Evolutionary conservation across 2,329 filamentous ascomycete genomes (phyloP).

Genomic region (Ploettnerulaceae sp.): DNA sequence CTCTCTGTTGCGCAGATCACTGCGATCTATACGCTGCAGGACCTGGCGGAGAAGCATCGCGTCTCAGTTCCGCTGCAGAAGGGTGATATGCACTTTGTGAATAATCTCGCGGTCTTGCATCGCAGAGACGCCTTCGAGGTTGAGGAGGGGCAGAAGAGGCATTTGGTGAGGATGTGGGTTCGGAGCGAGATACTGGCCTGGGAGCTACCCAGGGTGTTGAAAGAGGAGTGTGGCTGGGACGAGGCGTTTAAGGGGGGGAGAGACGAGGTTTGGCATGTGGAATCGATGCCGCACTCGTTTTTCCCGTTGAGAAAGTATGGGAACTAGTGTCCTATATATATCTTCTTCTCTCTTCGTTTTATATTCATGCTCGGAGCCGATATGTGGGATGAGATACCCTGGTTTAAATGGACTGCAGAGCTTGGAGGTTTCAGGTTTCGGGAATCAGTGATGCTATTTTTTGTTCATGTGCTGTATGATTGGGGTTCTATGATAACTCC

Average conservation of each 20-base stretch:
- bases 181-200: constrained; percentile 40
- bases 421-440: too few relatives aligned
- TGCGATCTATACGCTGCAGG: constrained; percentile 43
- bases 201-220: constrained; percentile 37
- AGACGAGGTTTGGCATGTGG: too few relatives aligned
- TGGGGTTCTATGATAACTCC: too few relatives aligned
- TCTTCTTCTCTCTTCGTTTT: too few relatives aligned
- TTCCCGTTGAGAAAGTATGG: too few relatives aligned
- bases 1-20: constrained; percentile 42
- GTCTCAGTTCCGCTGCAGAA: constrained; percentile 37
- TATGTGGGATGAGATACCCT: too few relatives aligned
- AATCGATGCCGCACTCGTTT: too few relatives aligned
- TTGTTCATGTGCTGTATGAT: too few relatives aligned
- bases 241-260: constrained; percentile 47
- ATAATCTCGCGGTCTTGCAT: constrained; percentile 45
- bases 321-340: too few relatives aligned
- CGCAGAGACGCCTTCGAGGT: constrained; percentile 41
- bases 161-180: constrained; percentile 44
- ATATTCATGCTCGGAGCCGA: too few relatives aligned
- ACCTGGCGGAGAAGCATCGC: constrained; percentile 37
- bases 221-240: constrained; percentile 46
- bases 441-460: too few relatives aligned
- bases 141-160: constrained; percentile 35
- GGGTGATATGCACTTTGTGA: constrained; percentile 42
- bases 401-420: too few relatives aligned